Percentiles rank a stretch among this genome's conserved stretches.
phyloP scores from a whole-genome alignment of 2,329 filamentous ascomycete genomes.

The Phoma sp. region DNA sequence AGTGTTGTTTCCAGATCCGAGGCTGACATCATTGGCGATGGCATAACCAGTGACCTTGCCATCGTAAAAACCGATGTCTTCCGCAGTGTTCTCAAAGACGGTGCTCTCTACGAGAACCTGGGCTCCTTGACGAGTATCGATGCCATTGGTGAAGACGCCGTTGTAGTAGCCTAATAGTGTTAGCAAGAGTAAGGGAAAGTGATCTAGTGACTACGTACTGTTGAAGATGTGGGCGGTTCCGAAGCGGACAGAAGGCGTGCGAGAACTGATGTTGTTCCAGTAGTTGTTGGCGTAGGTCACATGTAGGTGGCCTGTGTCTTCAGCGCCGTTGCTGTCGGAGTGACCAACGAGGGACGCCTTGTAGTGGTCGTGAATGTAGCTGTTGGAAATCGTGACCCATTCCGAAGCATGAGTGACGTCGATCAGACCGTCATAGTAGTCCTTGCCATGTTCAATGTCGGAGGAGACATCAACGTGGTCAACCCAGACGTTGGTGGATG shows the following conservation, averaged over 20 bases:
- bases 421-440: constrained; percentile 72
- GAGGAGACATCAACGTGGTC: constrained; percentile 71
- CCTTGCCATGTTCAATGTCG: constrained; percentile 66
- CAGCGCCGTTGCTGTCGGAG: constrained; percentile 62
- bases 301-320: constrained; percentile 67
- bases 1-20: constrained; percentile 4
- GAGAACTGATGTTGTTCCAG: constrained; percentile 69
- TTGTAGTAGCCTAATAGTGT: constrained; percentile 39
- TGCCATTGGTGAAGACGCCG: constrained; percentile 45
- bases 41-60: constrained; percentile 3
- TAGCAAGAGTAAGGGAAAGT: neutral
- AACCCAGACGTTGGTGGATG: constrained; percentile 64
- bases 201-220: constrained; percentile 27
- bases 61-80: constrained; percentile 3
- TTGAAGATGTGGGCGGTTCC: constrained; percentile 69
- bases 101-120: constrained; percentile 53
- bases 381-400: constrained; percentile 64
- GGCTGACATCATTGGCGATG: neutral
- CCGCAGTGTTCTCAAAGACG: constrained; percentile 36
- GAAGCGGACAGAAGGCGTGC: constrained; percentile 68
- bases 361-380: constrained; percentile 64
- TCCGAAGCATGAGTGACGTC: constrained; percentile 70
- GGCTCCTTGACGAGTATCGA: constrained; percentile 52
- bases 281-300: constrained; percentile 73
- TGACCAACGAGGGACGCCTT: constrained; percentile 65